Base-by-base conservation (phyloP, 1,284 basidiomycete genomes). In the Boletus nobilissimus region DNA sequence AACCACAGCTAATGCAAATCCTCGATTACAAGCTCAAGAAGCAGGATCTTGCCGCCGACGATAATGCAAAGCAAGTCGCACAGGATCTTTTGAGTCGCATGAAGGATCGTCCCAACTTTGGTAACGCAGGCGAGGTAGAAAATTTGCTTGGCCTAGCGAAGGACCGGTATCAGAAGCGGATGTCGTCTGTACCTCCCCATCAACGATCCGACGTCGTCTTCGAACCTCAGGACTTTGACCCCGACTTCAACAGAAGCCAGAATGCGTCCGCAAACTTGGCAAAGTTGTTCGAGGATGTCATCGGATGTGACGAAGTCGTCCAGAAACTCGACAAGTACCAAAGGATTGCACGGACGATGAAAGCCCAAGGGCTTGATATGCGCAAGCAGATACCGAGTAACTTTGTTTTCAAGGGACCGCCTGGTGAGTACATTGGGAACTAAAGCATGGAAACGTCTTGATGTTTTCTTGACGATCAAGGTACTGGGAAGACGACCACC, bases 321-420 rank as follows among this genome's bases (percentile, higher is more conserved):
- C 78, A 83, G 67, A 90, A 89, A 77, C 83, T 94, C 6, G 80
- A 83, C 29, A 81, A 84, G 16, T 93, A 89, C 74, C 93, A 93
- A 80, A 84, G 87, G 68, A 88, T 91, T 51, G 89, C 91, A 7
- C 81, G 80, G 8, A 84, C 80, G n/a, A 86, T 88, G 82, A 90
- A 89, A 80, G 80, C 76, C 1, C 82, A 85, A 38, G 87, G 87
- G 1, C 84, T 86, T 38, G 88, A 92, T 77, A 83, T 87, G 22
- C 86, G 89, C 3, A 85, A 88, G 11, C 84, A 87, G 29, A 89
- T 94, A 46, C 92, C 92, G 0, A 93, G 90, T 22, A 92, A 89
- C 73, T 94, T 93, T 80, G 84, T 94, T 5, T 94, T 94, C 87
- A 94, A 92, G 80, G 93, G 93, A 2, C 93, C 93, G 22, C 93